These are phyloP conservation scores for Capronia americana DNA, from an alignment of 2,329 filamentous ascomycete genomes.

Conservation along the genomic window DNA sequence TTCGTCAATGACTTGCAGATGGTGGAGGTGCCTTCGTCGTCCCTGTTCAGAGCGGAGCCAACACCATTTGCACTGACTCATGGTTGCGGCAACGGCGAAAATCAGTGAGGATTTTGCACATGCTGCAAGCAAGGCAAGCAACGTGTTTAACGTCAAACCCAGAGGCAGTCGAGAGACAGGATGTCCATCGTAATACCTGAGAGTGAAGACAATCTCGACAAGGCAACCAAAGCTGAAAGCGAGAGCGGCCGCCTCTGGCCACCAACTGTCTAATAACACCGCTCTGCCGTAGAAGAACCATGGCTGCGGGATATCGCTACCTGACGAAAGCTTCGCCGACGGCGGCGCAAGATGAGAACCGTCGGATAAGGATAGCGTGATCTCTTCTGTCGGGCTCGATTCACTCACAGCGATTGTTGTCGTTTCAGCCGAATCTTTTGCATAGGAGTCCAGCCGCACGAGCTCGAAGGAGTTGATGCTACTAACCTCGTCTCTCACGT, in stretches of 20 bases:
- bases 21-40: slow-evolving; percentile 1
- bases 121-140: not conserved
- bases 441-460: not conserved
- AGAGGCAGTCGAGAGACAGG: not conserved
- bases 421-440: not conserved
- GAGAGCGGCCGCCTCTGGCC: slow-evolving; percentile 1
- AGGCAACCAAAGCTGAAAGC: slow-evolving; percentile 1
- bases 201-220: slow-evolving; percentile 4
- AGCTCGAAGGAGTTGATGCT: slow-evolving; percentile 13
- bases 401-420: slow-evolving; percentile 8
- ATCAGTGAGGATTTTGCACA: slow-evolving; percentile 9
- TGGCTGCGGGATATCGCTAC: not conserved
- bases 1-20: slow-evolving; percentile 7
- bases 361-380: not conserved
- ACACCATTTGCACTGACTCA: slow-evolving; percentile 16
- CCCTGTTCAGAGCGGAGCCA: slow-evolving; percentile 1
- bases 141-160: slow-evolving; percentile 11
- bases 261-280: slow-evolving; percentile 2
- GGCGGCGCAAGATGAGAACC: not conserved
- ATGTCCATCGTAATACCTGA: slow-evolving; percentile 2
- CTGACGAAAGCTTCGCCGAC: not conserved
- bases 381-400: not conserved
- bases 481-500: slow-evolving; percentile 4
- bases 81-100: slow-evolving; percentile 3
- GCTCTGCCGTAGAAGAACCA: slow-evolving; percentile 6